phyloP scores from a whole-genome alignment of 2,329 filamentous ascomycete species.

The Sporothrix humicola region DNA sequence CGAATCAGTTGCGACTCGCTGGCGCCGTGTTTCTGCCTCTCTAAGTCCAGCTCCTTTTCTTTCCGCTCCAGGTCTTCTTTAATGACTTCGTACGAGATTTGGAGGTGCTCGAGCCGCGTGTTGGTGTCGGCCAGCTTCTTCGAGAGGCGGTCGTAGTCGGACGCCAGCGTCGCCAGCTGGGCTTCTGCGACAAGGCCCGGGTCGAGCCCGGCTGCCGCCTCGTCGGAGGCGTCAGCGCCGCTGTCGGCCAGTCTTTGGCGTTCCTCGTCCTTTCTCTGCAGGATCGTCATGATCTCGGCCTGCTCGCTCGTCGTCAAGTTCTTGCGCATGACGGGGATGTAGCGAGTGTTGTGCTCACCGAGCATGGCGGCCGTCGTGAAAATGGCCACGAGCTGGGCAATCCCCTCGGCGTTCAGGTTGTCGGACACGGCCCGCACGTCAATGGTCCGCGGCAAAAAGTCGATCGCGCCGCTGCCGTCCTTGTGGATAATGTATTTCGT shows the following conservation, averaged over 20 bases:
- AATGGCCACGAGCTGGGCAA: slow-evolving; percentile 37
- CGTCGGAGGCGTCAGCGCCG: slow-evolving; percentile 47
- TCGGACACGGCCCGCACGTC: slow-evolving; percentile 39
- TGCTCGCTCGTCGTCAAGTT: slow-evolving; percentile 48
- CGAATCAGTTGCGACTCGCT: slow-evolving; percentile 59
- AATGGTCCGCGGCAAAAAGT: slow-evolving; percentile 38
- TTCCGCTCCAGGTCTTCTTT: slow-evolving; percentile 66
- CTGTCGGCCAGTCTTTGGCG: slow-evolving; percentile 49
- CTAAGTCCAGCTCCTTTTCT: slow-evolving; percentile 59
- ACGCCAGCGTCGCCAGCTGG: slow-evolving; percentile 57
- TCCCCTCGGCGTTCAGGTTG: slow-evolving; percentile 37
- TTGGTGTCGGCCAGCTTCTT: slow-evolving; percentile 65
- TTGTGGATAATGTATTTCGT: slow-evolving; percentile 69
- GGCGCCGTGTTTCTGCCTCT: slow-evolving; percentile 60
- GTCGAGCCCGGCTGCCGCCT: slow-evolving; percentile 53
- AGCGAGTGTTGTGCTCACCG: slow-evolving; percentile 41
- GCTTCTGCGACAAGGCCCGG: slow-evolving; percentile 63
- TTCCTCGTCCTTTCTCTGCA: slow-evolving; percentile 54
- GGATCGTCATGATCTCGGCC: slow-evolving; percentile 55
- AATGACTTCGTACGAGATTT: slow-evolving; percentile 68
- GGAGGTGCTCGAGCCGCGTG: slow-evolving; percentile 64
- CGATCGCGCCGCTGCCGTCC: slow-evolving; percentile 38
- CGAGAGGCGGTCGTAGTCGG: slow-evolving; percentile 58
- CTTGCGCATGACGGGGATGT: slow-evolving; percentile 45
- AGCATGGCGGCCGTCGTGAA: slow-evolving; percentile 51